Percentiles rank a stretch among this genome's conserved stretches.
Conservation (phyloP, 768 basidiomycete genomes). For the Cystobasidium tubakii region DNA sequence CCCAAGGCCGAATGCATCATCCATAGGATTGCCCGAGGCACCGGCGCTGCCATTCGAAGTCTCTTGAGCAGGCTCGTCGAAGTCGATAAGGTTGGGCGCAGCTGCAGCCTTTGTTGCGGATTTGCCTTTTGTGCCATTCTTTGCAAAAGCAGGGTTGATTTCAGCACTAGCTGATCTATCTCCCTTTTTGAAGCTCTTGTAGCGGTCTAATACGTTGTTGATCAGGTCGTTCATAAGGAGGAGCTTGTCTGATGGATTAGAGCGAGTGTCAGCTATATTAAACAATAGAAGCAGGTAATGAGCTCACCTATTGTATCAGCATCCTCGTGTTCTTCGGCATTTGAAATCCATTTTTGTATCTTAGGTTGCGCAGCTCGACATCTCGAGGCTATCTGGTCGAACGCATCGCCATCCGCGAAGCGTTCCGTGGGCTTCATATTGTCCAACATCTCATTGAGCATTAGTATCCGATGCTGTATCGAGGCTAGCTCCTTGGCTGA, state of each 20-base stretch:
- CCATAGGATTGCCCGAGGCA: conserved; percentile 6
- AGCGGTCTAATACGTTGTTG: conserved; percentile 81
- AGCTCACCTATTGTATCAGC: conserved; percentile 76
- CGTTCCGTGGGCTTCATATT: conserved; percentile 69
- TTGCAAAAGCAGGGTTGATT: conserved; percentile 50
- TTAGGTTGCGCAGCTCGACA: conserved; percentile 78
- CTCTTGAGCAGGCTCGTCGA: conserved; percentile 41
- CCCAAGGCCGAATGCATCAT: conserved; percentile 28
- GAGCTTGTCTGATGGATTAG: conserved; percentile 51
- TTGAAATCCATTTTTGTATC: conserved; percentile 92
- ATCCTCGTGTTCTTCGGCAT: conserved; percentile 78
- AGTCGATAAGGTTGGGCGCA: conserved; percentile 73
- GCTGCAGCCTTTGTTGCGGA: conserved; percentile 51
- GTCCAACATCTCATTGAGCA: conserved; percentile 96
- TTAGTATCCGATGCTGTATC: conserved; percentile 85
- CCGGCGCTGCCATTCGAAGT: neutral
- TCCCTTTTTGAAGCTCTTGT: conserved; percentile 87
- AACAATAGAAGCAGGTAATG: neutral
- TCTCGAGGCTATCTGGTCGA: conserved; percentile 88
- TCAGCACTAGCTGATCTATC: conserved; percentile 60
- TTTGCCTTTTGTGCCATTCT: conserved; percentile 1
- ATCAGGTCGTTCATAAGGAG: conserved; percentile 96
- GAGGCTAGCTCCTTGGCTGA: conserved; percentile 85
- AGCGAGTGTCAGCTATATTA: neutral
- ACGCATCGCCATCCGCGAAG: conserved; percentile 83